These are phyloP conservation scores for Lactarius hatsudake DNA, from an alignment of 768 basidiomycete species.

Conservation along the genomic window DNA sequence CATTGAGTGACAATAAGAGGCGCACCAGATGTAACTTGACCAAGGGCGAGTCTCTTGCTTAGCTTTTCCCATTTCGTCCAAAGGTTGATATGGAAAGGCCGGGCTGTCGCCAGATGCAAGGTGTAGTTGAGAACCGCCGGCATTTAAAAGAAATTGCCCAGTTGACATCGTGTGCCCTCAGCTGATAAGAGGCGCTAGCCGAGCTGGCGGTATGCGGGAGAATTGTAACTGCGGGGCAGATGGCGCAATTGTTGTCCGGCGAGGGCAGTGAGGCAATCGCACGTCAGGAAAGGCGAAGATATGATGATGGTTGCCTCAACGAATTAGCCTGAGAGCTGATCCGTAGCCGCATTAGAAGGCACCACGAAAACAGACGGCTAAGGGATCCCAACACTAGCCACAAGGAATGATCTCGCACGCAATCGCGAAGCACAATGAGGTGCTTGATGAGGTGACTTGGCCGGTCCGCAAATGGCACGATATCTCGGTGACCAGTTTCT, in stretches of 20 bases:
- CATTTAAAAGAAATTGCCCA: not conserved
- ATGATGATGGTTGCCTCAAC: not conserved
- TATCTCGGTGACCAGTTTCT: not conserved
- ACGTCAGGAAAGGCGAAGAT: not conserved
- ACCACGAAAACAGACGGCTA: not conserved
- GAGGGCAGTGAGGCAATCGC: not conserved
- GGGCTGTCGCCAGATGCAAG: not conserved
- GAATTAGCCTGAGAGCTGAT: not conserved
- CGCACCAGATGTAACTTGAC: slow-evolving; percentile 35
- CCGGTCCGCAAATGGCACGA: not conserved
- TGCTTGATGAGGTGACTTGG: not conserved
- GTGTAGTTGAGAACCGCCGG: not conserved
- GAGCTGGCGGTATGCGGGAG: not conserved
- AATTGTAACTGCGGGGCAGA: not conserved
- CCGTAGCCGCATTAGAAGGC: not conserved
- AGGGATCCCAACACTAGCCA: not conserved
- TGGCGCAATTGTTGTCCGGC: not conserved
- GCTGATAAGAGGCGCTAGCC: not conserved
- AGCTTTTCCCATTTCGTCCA: not conserved
- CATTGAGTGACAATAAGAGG: not conserved
- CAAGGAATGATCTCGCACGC: not conserved
- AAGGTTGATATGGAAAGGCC: not conserved
- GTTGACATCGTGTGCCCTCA: not conserved
- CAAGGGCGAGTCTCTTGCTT: slow-evolving; percentile 26
- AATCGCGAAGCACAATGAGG: slow-evolving; percentile 5